Conservation (phyloP, 1,284 basidiomycete species). For the Pulveroboletus sp. region DNA sequence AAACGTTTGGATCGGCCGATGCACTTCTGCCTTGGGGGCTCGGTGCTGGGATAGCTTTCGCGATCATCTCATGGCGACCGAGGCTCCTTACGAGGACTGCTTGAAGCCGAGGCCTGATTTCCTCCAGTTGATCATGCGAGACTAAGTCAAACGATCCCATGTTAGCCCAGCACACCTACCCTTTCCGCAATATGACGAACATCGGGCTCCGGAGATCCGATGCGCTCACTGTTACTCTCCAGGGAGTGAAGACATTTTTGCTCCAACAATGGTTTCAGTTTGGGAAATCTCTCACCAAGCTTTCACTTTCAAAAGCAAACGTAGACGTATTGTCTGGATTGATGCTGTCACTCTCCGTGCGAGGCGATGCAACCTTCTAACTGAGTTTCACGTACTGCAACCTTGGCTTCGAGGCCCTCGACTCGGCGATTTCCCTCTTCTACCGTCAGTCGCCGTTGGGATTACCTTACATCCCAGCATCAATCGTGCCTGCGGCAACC, state of each 20-base stretch:
- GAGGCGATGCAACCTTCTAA: slow-evolving; percentile 37
- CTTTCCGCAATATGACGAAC: slow-evolving; percentile 37
- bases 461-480: neutral
- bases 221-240: slow-evolving; percentile 38
- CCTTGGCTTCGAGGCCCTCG: slow-evolving; percentile 46
- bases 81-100: neutral
- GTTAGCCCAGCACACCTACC: slow-evolving; percentile 29
- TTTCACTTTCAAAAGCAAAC: neutral
- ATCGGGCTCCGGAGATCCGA: slow-evolving; percentile 45
- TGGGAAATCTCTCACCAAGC: slow-evolving; percentile 2
- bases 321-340: neutral
- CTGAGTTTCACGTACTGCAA: slow-evolving; percentile 54
- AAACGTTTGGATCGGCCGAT: slow-evolving; percentile 19
- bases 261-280: slow-evolving; percentile 24
- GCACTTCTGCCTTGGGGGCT: slow-evolving; percentile 22
- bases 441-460: slow-evolving; percentile 4
- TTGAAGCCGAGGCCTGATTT: slow-evolving; percentile 11
- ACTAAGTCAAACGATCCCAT: neutral
- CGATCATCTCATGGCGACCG: neutral
- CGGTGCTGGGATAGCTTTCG: neutral
- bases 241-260: slow-evolving; percentile 42
- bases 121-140: slow-evolving; percentile 20
- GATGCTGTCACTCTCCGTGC: neutral
- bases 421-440: slow-evolving; percentile 42
- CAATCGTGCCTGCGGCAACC: neutral